Percentiles rank a stretch among this genome's conserved stretches.
These are phyloP conservation scores for Apiotrichum porosum DNA, from an alignment of 1,284 basidiomycete genomes.

Conservation along the genomic window DNA sequence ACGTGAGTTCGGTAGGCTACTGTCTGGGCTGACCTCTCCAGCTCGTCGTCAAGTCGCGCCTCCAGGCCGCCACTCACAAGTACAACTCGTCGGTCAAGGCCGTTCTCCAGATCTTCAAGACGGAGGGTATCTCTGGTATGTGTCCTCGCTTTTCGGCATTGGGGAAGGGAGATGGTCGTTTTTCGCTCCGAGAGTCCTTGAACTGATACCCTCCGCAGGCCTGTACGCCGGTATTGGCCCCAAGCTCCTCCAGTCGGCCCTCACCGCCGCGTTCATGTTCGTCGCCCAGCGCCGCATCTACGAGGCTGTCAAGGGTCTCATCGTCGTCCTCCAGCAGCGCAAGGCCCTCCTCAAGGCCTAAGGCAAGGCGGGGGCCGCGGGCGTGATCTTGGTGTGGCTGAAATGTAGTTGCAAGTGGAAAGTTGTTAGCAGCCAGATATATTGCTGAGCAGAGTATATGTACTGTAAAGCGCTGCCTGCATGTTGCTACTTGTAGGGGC, in stretches of 20 bases:
- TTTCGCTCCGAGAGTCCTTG: neutral
- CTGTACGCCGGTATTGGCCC: slow-evolving; percentile 78
- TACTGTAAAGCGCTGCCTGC: too few relatives aligned
- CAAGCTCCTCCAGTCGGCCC: slow-evolving; percentile 82
- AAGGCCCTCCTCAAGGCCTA: slow-evolving; percentile 6
- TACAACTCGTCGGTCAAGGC: slow-evolving; percentile 47
- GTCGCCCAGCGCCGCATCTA: slow-evolving; percentile 66
- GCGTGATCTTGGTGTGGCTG: too few relatives aligned
- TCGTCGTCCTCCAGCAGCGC: slow-evolving; percentile 20
- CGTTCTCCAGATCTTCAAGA: slow-evolving; percentile 57
- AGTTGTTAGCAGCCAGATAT: too few relatives aligned
- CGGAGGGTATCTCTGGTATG: slow-evolving; percentile 62
- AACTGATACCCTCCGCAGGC: slow-evolving; percentile 49
- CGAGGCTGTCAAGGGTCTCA: slow-evolving; percentile 46
- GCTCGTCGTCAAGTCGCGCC: slow-evolving; percentile 50
- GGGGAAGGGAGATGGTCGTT: neutral
- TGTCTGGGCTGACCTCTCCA: slow-evolving; percentile 7
- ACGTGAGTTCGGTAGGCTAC: slow-evolving; percentile 27
- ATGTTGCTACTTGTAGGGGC: too few relatives aligned
- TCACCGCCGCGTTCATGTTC: slow-evolving; percentile 86
- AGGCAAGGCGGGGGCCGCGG: neutral
- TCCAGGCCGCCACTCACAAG: slow-evolving; percentile 50
- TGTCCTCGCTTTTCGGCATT: neutral
- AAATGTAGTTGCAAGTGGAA: too few relatives aligned
- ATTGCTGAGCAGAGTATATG: too few relatives aligned